phyloP scores from a whole-genome alignment of 768 basidiomycete genomes.

The Coprinopsis sp. region DNA sequence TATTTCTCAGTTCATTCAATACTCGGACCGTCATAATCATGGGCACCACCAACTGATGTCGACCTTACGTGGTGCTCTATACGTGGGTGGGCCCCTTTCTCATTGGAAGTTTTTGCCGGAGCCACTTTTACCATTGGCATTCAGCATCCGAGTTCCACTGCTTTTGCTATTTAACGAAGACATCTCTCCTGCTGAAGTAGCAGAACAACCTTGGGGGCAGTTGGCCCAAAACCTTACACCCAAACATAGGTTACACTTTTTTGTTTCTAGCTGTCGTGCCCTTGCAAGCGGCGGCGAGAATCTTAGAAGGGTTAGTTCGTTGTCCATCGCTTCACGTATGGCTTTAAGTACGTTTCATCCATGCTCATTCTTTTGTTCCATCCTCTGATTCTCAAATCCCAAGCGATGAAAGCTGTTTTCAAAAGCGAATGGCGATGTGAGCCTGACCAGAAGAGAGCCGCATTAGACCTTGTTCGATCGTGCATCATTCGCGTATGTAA shows the following conservation, averaged over 20 bases:
- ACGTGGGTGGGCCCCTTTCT: not conserved
- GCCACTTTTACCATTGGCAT: not conserved
- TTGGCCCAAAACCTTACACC: not conserved
- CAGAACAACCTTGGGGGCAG: slow-evolving; percentile 5
- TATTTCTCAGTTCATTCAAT: too few species aligned
- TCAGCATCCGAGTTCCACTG: not conserved
- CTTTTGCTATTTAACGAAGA: not conserved
- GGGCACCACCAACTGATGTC: not conserved
- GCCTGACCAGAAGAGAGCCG: too few species aligned
- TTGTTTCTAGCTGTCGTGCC: not conserved
- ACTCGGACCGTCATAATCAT: too few species aligned
- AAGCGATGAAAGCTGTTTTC: too few species aligned
- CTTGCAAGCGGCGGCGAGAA: not conserved
- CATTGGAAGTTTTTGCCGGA: slow-evolving; percentile 1
- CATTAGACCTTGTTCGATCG: too few species aligned
- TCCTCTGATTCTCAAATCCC: too few species aligned
- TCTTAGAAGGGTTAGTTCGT: not conserved
- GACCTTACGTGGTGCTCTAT: not conserved
- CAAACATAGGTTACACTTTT: not conserved
- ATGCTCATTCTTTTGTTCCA: too few species aligned
- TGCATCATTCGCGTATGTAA: too few species aligned
- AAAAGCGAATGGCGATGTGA: too few species aligned
- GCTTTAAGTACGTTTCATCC: slow-evolving; percentile 3
- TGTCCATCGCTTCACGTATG: not conserved
- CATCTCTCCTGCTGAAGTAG: not conserved